Conservation (phyloP, 768 basidiomycete genomes). For the Mycena galopus region DNA sequence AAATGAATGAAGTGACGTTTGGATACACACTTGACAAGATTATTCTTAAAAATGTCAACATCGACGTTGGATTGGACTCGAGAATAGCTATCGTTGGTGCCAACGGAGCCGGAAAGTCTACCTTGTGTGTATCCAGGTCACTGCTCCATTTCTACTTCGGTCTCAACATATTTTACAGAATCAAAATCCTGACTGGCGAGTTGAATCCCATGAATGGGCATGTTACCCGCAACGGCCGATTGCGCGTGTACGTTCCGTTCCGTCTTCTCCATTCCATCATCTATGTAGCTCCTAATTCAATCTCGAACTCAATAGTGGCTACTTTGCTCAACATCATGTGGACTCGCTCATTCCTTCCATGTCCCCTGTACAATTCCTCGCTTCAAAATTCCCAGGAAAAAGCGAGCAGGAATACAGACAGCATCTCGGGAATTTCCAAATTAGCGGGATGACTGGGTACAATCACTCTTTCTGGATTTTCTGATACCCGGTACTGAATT, state of each 20-base stretch:
- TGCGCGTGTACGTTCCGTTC: conserved; percentile 73
- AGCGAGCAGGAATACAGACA: conserved; percentile 95
- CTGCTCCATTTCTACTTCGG: conserved; percentile 2
- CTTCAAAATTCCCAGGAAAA: conserved; percentile 92
- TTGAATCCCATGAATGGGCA: conserved; percentile 81
- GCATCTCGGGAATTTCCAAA: conserved; percentile 98
- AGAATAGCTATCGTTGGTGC: conserved; percentile 96
- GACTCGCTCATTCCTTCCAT: conserved; percentile 87
- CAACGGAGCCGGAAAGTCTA: conserved; percentile 97
- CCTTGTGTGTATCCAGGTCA: conserved; percentile 66
- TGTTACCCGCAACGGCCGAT: conserved; percentile 90
- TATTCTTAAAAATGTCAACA: conserved; percentile 82
- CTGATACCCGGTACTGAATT: conserved; percentile 13
- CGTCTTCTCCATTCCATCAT: background rate
- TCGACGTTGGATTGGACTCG: conserved; percentile 95
- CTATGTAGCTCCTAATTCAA: background rate
- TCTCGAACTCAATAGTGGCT: conserved; percentile 67
- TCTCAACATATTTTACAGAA: conserved; percentile 58
- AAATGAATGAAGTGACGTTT: conserved; percentile 92
- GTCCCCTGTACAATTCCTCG: conserved; percentile 95
- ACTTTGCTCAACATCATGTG: conserved; percentile 97
- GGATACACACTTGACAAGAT: conserved; percentile 86
- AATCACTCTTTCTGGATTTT: conserved; percentile 6
- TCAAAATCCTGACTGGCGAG: conserved; percentile 93
- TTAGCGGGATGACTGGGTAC: conserved; percentile 94